Evolutionary conservation across 305 asterid species (phyloP).

Genomic region (Rubia tinctorum): DNA sequence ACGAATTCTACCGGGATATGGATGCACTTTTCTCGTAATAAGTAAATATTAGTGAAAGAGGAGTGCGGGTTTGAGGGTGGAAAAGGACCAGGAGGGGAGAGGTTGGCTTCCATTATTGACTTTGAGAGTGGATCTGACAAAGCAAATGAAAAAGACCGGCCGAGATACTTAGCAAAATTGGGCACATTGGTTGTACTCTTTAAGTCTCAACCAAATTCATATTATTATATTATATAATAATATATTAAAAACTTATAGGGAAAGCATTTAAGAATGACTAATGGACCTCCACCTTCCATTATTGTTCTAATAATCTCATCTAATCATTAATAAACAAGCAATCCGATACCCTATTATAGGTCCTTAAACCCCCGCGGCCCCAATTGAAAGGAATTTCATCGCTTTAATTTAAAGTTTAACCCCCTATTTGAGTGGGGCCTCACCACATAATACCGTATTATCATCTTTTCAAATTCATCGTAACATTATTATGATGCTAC

Average conservation of each 20-base stretch:
- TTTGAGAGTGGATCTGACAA: not conserved
- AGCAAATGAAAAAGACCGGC: not conserved
- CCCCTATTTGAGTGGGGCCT: no score
- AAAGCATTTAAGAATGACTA: not conserved
- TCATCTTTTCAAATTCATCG: no score
- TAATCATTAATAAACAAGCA: not conserved
- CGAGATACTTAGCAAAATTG: not conserved
- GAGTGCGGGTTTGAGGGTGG: no score
- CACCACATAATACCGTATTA: no score
- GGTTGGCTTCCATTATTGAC: conserved; percentile 17
- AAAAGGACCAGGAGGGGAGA: no score
- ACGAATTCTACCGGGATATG: no score
- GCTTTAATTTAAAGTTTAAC: no score
- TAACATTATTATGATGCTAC: no score
- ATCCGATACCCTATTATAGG: not conserved
- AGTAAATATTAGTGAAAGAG: no score
- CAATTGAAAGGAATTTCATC: not conserved
- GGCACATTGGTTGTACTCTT: conserved; percentile 1
- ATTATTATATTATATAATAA: no score
- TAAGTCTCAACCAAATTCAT: not conserved
- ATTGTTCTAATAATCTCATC: not conserved
- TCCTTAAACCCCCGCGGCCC: not conserved
- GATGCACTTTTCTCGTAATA: no score
- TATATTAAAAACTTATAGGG: not conserved
- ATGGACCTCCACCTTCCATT: not conserved